A percentile compares a stretch with the other conserved stretches of the same genome.
phyloP scores from a whole-genome alignment of 2,329 filamentous ascomycete species.

The Fusarium duplospermum region DNA sequence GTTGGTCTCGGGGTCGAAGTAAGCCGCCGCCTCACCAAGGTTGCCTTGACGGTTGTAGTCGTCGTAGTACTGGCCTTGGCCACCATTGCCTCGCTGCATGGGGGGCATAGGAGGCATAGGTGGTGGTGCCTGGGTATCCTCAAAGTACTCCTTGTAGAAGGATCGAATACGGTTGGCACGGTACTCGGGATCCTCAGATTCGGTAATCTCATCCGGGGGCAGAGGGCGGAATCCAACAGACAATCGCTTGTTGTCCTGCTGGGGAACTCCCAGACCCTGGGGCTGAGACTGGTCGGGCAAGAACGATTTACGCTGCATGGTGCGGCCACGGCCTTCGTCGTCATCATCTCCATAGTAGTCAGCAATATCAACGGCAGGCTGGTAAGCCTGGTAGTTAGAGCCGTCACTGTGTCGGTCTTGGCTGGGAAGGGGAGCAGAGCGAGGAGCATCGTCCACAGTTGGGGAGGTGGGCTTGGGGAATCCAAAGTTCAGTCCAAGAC shows the following conservation, averaged over 20 bases:
- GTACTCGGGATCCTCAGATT: conserved; percentile 90
- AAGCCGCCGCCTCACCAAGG: conserved; percentile 72
- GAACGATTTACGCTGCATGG: conserved; percentile 45
- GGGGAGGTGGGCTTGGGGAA: conserved; percentile 48
- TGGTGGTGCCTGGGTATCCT: conserved; percentile 74
- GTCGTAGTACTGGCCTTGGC: conserved; percentile 70
- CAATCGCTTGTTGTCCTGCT: conserved; percentile 67
- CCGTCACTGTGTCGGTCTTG: conserved; percentile 33
- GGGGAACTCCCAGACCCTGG: conserved; percentile 64
- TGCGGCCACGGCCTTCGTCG: conserved; percentile 51
- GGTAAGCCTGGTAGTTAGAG: conserved; percentile 38
- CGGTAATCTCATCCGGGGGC: conserved; percentile 82
- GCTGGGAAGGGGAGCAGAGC: conserved; percentile 35
- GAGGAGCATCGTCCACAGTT: conserved; percentile 32
- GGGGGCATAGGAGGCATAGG: conserved; percentile 53
- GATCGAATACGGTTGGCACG: conserved; percentile 96
- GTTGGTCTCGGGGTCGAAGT: conserved; percentile 74
- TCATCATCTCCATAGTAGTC: conserved; percentile 50
- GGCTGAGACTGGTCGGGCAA: conserved; percentile 44
- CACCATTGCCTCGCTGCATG: conserved; percentile 38
- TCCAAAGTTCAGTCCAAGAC: conserved; percentile 52
- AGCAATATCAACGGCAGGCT: conserved; percentile 47
- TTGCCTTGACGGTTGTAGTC: conserved; percentile 77
- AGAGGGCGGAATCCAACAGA: conserved; percentile 84
- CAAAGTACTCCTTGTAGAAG: conserved; percentile 99